Evolutionary conservation across 176 grass and related monocot genomes (phyloP).

Genomic region (Oryza officinalis): DNA sequence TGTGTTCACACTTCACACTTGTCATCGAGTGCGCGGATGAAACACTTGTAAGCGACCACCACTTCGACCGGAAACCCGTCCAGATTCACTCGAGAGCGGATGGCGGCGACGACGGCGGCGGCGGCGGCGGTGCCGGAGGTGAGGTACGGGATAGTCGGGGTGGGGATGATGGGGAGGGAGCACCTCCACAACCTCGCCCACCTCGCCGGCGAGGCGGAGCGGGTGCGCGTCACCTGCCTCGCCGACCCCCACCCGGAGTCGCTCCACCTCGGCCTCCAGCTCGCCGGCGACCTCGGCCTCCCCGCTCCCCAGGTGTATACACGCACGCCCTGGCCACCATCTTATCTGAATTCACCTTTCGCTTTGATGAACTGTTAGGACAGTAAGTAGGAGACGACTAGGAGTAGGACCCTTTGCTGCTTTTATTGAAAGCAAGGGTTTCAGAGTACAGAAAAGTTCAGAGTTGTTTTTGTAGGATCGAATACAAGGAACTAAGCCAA

Average conservation of each 20-base stretch:
- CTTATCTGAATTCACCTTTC: neutral
- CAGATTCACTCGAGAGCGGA: neutral
- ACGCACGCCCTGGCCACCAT: neutral
- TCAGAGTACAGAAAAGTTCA: too few species aligned
- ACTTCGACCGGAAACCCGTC: neutral
- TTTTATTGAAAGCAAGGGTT: too few species aligned
- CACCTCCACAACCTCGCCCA: constrained; percentile 84
- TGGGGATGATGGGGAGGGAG: constrained; percentile 97
- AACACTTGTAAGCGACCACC: neutral
- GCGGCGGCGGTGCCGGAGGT: constrained; percentile 32
- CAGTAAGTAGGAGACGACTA: too few species aligned
- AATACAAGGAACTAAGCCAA: too few species aligned
- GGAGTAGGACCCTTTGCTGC: too few species aligned
- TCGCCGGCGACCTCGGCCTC: constrained; percentile 58
- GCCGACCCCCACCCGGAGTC: constrained; percentile 81
- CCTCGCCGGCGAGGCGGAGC: constrained; percentile 45
- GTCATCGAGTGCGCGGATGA: too few species aligned
- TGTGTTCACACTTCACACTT: too few species aligned
- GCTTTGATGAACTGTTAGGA: neutral
- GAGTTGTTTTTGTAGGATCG: too few species aligned
- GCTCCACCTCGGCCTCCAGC: constrained; percentile 52
- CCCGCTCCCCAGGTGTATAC: constrained; percentile 57
- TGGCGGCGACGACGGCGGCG: constrained; percentile 23
- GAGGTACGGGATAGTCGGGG: constrained; percentile 84
- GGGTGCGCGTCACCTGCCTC: constrained; percentile 55